Base-by-base conservation (phyloP, 2,329 filamentous ascomycete species). In the Tolypocladium tundrense region DNA sequence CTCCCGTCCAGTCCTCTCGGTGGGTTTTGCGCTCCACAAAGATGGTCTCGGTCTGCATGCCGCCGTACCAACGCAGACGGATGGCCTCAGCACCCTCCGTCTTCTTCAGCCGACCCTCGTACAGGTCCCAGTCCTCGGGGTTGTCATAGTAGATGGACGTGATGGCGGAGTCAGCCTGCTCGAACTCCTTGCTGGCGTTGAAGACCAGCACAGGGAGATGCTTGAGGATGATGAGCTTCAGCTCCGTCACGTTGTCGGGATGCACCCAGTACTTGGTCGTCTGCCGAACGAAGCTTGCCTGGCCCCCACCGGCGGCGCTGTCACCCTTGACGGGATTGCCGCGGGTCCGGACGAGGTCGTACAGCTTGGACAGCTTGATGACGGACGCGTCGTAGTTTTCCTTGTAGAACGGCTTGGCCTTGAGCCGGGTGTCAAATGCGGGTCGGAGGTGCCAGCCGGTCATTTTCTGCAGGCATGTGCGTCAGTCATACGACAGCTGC, bases 221-320 rank as follows among this genome's bases (percentile, higher is more conserved):
- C 79, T 99, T 97, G 56, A 99, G 79, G 69, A 99, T 92, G 69
- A 99, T 93, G 72, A 99, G 86, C 78, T 99, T 99, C 61, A 99
- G 76, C 76, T 99, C 94, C 6, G 94, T 97, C 66, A 99, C 94
- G 69, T 99, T 99, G 74, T 97, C 94, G 3, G 90, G 90, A 69
- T 99, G 94, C 52, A 99, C 94, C 94, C 94, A 99, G 77, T 99
- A 99, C 74, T 99, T 99, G 39, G 94, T 99, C 0, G 94, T 99
- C 70, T 97, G 90, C 60, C 94, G 89, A 61, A 99, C 86, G 69
- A 99, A 99, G 78, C 88, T 97, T 69, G 92, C 93, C 74, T 99
- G 94, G 62, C 83, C 85, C 57, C 93, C 94, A 66, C 94, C 94
- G 19, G 94, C 94, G 9, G 92, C 79, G 64, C 91, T 90, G 72